Evolutionary conservation across 75 land plant species (phyloP).

Genomic region (Sequoia sempervirens): DNA sequence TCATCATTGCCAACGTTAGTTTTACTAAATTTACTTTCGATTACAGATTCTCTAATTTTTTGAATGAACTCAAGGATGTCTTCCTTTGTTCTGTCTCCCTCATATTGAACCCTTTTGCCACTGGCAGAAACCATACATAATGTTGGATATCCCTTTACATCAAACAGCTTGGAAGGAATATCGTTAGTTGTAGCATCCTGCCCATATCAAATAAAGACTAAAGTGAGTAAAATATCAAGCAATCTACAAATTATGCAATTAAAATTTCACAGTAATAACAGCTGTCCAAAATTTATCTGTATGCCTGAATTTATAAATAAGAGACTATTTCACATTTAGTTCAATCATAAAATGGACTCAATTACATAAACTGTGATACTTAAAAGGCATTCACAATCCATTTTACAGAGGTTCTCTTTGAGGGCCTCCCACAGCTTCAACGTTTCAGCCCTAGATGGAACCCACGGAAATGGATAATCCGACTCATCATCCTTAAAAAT

Average conservation of each 20-base stretch:
- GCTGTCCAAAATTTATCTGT: background rate
- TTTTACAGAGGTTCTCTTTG: background rate
- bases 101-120: slow-evolving; percentile 51
- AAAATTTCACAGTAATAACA: background rate
- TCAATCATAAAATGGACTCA: background rate
- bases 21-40: background rate
- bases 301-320: background rate
- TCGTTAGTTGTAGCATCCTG: slow-evolving; percentile 94
- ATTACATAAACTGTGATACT: background rate
- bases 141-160: slow-evolving; percentile 80
- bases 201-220: slow-evolving; percentile 3
- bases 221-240: background rate
- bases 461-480: background rate
- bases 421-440: background rate
- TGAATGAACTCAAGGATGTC: slow-evolving; percentile 66
- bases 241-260: background rate
- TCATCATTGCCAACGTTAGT: slow-evolving; percentile 40
- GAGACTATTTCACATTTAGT: background rate
- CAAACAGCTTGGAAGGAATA: slow-evolving; percentile 40
- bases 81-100: slow-evolving; percentile 68
- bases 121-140: slow-evolving; percentile 59
- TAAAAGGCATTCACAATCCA: background rate
- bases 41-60: slow-evolving; percentile 35
- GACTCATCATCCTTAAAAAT: background rate
- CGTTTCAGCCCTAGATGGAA: background rate